Evolutionary conservation across 2,329 filamentous ascomycete species (phyloP), one percentile per base, ranked within the genome.

Genomic region (Myotisia sp.): DNA sequence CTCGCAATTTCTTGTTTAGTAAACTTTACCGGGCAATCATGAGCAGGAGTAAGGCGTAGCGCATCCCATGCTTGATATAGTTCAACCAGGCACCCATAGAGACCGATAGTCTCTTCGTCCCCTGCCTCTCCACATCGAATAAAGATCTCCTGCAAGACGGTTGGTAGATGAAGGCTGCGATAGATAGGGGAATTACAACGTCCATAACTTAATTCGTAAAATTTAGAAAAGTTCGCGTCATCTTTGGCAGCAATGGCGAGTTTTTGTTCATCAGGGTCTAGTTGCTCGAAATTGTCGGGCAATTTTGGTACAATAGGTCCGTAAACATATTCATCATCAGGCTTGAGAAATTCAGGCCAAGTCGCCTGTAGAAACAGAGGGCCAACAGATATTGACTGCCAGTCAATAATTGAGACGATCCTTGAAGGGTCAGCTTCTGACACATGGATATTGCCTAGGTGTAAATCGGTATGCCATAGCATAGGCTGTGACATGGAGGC

Each of bases 381-480:
- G 1, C 33, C 47, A 12, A 46, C 44, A 43, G 51, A 60, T 7
- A 37, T 44, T 12, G 51, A 49, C 42, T 63, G 54, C 58, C 59
- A 64, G 43, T 64, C 57, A 37, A 65, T 63, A 4, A 64, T 35
- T 24, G 45, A 44, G 16, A 49, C 40, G 37, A 21, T 47, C 36
- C 1, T 35, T 6, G 3, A 42, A 43, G 17, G 49, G 42, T 23
- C 43, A 49, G 20, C 9, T 2, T 30, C 28, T 16, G 55, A 29
- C 19, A 61, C 49, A 37, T 62, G 62, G 14, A 63, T 46, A 37
- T 62, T 64, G 4, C 48, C 46, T 10, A 53, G 38, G 41, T 57
- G 55, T 22, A 62, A 45, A 42, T 63, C 58, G 21, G 45, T 47
- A 44, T 64, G 59, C 53, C 51, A 61, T 22, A 64, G 10, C 9